Evolutionary conservation across 2,329 filamentous ascomycete species (phyloP), one percentile per base, ranked within the genome.

Genomic region (Tolypocladium pustulatum): DNA sequence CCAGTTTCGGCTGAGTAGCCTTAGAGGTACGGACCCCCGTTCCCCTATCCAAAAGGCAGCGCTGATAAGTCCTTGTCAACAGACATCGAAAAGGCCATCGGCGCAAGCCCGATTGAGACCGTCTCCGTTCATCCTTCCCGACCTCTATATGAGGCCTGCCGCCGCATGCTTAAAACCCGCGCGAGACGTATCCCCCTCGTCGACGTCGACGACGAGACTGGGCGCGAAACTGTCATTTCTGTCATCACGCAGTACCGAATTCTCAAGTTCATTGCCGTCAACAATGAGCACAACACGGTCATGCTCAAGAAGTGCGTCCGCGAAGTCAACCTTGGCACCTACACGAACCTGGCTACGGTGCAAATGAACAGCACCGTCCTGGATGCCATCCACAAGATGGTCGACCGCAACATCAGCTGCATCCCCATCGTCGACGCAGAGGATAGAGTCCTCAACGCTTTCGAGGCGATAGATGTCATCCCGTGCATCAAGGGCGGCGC

Each of bases 241-340:
- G 94, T 99, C 61, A 89, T 99, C 60, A 99, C 94, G 0, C 94
- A 99, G 73, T 99, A 99, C 74, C 89, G 95, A 60, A 97, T 99
- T 66, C 83, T 99, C 63, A 99, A 99, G 72, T 99, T 99, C 72
- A 95, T 99, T 62, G 92, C 94, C 13, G 93, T 99, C 73, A 99
- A 99, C 73, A 84, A 83, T 66, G 84, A 87, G 67, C 86, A 87
- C 66, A 89, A 96, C 70, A 97, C 93, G 5, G 88, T 95, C 66
- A 83, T 91, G 69, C 77, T 99, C 61, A 90, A 90, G 70, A 97
- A 96, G 75, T 87, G 91, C 12, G 80, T 99, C 59, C 84, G 85
- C 61, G 91, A 97, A 62, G 83, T 97, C 58, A 84, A 85, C 32
- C 80, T 99, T 10, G 95, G 94, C 56, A 93, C 91, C 1, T 97